Percentiles rank a stretch among this genome's conserved stretches.
phyloP scores from a whole-genome alignment of 2,329 filamentous ascomycete species.

The Tolypocladium endophyticum region DNA sequence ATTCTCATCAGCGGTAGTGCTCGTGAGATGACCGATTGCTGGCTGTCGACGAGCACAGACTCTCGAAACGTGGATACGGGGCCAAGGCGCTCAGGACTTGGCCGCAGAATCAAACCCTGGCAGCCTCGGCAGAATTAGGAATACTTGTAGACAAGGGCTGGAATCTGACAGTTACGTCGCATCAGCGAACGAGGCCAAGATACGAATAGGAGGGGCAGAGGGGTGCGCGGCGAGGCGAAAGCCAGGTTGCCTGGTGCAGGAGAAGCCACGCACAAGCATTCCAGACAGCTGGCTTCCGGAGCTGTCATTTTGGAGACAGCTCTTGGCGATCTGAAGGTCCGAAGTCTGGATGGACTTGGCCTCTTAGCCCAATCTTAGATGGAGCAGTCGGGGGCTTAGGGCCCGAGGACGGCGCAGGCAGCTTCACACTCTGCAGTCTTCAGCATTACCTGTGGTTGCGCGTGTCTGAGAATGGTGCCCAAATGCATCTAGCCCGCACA shows the following conservation, averaged over 20 bases:
- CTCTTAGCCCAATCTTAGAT: background rate
- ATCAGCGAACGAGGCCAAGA: background rate
- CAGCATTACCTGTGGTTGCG: too few relatives aligned
- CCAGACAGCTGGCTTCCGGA: background rate
- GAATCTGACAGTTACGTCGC: background rate
- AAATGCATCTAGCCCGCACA: background rate
- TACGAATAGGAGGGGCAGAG: background rate
- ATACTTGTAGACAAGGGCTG: background rate
- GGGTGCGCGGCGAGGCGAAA: background rate
- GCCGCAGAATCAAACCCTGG: background rate
- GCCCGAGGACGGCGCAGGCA: too few relatives aligned
- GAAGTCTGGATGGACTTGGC: background rate
- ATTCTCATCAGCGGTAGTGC: background rate
- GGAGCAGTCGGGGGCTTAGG: too few relatives aligned
- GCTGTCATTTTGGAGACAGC: background rate
- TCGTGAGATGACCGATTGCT: background rate
- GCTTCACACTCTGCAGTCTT: too few relatives aligned
- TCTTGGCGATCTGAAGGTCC: background rate
- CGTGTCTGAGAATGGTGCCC: background rate
- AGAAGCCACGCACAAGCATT: background rate
- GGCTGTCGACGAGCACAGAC: background rate
- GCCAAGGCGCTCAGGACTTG: background rate
- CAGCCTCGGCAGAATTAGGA: too few relatives aligned
- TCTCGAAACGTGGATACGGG: background rate
- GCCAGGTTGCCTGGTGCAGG: background rate